Base-by-base conservation (phyloP, 1,284 basidiomycete species). In the Sporisorium scitamineum region DNA sequence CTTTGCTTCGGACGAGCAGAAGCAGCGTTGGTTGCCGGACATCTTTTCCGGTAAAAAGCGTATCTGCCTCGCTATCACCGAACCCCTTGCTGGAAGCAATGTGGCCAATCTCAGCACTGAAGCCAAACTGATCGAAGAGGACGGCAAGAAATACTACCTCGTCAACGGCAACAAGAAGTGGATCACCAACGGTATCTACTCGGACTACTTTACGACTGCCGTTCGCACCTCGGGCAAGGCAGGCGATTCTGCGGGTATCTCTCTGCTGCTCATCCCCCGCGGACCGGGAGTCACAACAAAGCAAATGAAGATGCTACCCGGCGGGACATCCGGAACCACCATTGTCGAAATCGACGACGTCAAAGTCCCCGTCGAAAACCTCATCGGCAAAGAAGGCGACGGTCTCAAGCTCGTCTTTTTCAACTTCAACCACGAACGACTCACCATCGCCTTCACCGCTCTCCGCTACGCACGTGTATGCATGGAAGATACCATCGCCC, bases 161-260 rank as follows among this genome's bases (percentile, higher is more conserved):
- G 86, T 86, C 64, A 86, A 84, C 42, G 86, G 86, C 6, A 57
- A 41, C 63, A 86, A 86, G 69, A 86, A 85, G 63, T 83, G 81
- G 85, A 85, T 85, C 70, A 86, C 84, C 14, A 72, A 80, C 53
- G 80, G 81, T 31, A 85, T 85, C 63, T 85, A 81, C 48, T 79
- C 80, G 24, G 82, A 80, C 63, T 80, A 57, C 37, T 80, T 81
- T 55, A 84, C 80, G n/a, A 83, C 82, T 3, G 83, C 85, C 0
- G 85, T 86, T 11, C 78, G 86, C n/a, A 86, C 86, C 0, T 84
- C 82, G 2, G 86, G 85, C 44, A 85, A 86, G 50, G 66, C 82
- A 0, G 82, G 82, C 27, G 86, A 86, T n/a, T 71, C 82, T 22
- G 58, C 62, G 3, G 86, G 86, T 8, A 79, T 87, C 55, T 84